Evolutionary conservation across 345 rosid species (phyloP).

Genomic region (Luvunga scandens): DNA sequence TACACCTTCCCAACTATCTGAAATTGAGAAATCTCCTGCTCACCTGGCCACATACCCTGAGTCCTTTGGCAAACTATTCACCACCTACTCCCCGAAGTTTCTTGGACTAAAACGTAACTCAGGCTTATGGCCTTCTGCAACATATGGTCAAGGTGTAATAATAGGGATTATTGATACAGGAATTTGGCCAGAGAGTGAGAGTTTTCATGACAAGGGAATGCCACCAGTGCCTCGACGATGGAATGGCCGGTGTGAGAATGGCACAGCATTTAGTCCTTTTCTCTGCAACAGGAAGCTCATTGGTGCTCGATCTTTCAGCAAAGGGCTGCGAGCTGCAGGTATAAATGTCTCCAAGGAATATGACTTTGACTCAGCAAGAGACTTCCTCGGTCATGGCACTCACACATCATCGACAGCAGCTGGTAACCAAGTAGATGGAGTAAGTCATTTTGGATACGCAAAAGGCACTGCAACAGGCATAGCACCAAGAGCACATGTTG

Average conservation of each 20-base stretch:
- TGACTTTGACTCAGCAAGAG: conserved; percentile 34
- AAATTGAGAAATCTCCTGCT: conserved; percentile 39
- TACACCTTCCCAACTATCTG: conserved; percentile 33
- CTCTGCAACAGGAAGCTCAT: conserved; percentile 39
- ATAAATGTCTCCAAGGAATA: conserved; percentile 9
- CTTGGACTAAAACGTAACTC: conserved; percentile 29
- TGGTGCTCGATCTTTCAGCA: conserved; percentile 34
- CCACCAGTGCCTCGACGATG: conserved; percentile 26
- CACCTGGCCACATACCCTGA: conserved; percentile 34
- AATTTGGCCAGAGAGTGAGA: conserved; percentile 35
- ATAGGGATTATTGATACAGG: conserved; percentile 38
- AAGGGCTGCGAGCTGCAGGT: conserved; percentile 31
- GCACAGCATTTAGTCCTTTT: conserved; percentile 15
- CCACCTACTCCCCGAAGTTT: conserved; percentile 37
- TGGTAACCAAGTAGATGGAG: conserved; percentile 22
- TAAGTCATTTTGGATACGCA: conserved; percentile 33
- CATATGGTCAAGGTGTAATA: conserved; percentile 28
- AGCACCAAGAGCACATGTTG: conserved; percentile 42
- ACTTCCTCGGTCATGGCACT: conserved; percentile 35
- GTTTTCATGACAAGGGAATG: conserved; percentile 33
- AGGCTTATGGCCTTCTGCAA: conserved; percentile 33
- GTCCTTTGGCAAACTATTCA: conserved; percentile 36
- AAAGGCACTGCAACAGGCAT: conserved; percentile 34
- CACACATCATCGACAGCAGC: conserved; percentile 44
- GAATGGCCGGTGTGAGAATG: conserved; percentile 39